Base-by-base conservation (phyloP, 2,329 filamentous ascomycete species). In the Diaporthe velutina region DNA sequence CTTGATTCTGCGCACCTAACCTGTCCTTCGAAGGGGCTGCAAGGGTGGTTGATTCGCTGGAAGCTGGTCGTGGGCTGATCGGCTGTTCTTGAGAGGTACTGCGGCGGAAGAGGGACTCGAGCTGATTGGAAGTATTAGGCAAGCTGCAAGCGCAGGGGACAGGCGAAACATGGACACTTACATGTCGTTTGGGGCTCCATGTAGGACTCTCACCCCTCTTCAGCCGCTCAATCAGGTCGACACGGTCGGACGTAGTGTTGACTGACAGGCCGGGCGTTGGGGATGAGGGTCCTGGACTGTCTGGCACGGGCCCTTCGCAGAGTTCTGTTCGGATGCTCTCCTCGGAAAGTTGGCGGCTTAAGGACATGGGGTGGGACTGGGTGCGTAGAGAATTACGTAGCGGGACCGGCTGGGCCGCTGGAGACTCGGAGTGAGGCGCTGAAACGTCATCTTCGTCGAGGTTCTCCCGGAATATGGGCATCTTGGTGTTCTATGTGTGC, bases 151-250 rank as follows among this genome's bases (percentile, higher is more conserved):
- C 15, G 19, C 9, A 35, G 13, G 54, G 8, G 15, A 54, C 35
- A 19, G 19, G 30, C 28, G 45, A 10, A 17, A 22, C 4, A 19
- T n/a, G 48, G 55, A 7, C 38, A 28, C 86, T 71, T 84, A 91
- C 93, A 86, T 90, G 88, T 79, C 89, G 88, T 81, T 88, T 91
- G 38, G 91, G 90, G 52, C 92, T 86, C 94, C 94, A 97, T 6
- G 91, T 90, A 50, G 94, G 93, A 80, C 91, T 93, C 83, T 95
- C 92, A 42, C 91, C 92, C 82, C 90, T 91, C 85, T 98, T 98
- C 78, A 98, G 88, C 77, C 93, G 90, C 83, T 95, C 91, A 74
- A 98, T 98, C 79, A 98, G 86, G 83, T 96, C 93, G 74, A 91
- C 91, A 77, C 96, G 90, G 82, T 95, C 92, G 25, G 87, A 88